Base-by-base conservation (phyloP, 306 rosid genomes). In the Pterocarpus santalinus region DNA sequence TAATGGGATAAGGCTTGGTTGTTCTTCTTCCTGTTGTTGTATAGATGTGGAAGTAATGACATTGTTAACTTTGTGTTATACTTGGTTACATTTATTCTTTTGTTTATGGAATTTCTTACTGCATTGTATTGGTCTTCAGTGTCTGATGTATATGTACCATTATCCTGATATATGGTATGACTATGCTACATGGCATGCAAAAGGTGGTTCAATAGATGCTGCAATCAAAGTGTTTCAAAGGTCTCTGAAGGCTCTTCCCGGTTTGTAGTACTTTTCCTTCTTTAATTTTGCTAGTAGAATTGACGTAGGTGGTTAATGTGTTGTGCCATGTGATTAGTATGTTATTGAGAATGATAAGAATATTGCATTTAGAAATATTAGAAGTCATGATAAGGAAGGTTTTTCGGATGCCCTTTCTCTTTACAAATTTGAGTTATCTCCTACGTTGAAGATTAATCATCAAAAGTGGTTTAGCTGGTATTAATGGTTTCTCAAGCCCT, bases 201-300 rank as follows among this genome's bases (percentile, higher is more conserved):
- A 89, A 89, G 81, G 88, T 87, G 98, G 97, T 82, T 90, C 92
- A 8, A 79, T 90, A 84, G 99, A 95, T 85, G 90, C 98, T 65
- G 99, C 99, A 83, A 87, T 91, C 86, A 95, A 95, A 91, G 93
- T 95, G 52, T 93, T 95, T 87, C 99, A 93, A 87, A 91, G 99
- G 66, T 88, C 99, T 70, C 72, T 90, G 85, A 95, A 93, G 91
- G 99, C 97, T 87, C 98, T 93, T 78, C 99, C 99, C 65, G 97
- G 99, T 92, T 73, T 55, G 86, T 81, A 36, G 32, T 58, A 70
- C 49, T 79, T 22, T 68, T 67, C 83, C 35, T 65, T 83, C 69
- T 69, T 77, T 55, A 53, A 38, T 44, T n/a, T 12, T 13, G 12
- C 28, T 22, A 22, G 3, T 47, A 47, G 12, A 47, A 47, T 4